phyloP scores from a whole-genome alignment of 176 grass and related monocot species.

The Triticum monococcum region DNA sequence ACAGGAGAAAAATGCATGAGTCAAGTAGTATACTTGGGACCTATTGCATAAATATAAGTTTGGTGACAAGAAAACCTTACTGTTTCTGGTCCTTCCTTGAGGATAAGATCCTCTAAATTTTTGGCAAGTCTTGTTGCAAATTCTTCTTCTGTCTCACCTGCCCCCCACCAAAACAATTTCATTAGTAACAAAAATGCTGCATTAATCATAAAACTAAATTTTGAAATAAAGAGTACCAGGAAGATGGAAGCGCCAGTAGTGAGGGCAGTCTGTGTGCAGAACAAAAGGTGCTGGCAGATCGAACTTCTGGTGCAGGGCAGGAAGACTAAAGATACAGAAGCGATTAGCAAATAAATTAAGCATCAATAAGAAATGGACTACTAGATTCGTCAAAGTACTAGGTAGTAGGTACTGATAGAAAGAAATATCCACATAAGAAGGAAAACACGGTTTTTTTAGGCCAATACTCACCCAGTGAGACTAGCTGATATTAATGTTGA shows the following conservation, averaged over 20 bases:
- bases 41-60: conserved; percentile 26
- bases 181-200: conserved; percentile 15
- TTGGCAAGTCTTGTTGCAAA: conserved; percentile 84
- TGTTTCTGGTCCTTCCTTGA: conserved; percentile 99
- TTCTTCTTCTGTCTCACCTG: conserved; percentile 93
- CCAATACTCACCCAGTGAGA: conserved; percentile 66
- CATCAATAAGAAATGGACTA: neutral
- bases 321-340: conserved; percentile 66
- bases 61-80: conserved; percentile 40
- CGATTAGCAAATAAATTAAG: neutral
- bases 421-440: conserved; percentile 12
- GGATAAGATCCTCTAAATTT: conserved; percentile 94
- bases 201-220: neutral
- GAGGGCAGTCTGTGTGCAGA: conserved; percentile 91
- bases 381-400: neutral
- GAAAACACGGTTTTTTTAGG: conserved; percentile 9
- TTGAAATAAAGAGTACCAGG: conserved; percentile 56
- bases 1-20: conserved; percentile 3
- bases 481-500: conserved; percentile 94
- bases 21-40: neutral
- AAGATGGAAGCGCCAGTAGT: conserved; percentile 94
- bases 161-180: conserved; percentile 6
- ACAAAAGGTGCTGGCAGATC: conserved; percentile 96
- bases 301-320: conserved; percentile 94
- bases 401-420: conserved; percentile 3